Base-by-base conservation (phyloP, 2,329 filamentous ascomycete genomes). In the Ophidiomyces ophidiicola region DNA sequence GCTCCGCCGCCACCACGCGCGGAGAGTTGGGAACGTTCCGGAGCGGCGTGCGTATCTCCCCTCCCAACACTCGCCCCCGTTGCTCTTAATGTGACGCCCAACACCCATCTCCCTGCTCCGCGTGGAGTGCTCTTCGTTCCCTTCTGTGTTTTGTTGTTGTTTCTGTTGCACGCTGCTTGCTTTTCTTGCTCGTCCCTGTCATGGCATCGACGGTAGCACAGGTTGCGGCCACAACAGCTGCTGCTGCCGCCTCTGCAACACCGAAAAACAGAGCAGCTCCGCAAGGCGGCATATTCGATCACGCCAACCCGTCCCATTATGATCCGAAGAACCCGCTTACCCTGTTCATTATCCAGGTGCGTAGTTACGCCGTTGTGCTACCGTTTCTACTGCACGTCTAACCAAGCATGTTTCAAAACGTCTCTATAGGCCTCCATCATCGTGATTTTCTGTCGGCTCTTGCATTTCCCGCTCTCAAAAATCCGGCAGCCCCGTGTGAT, bases 401-500 rank as follows among this genome's bases (percentile, higher is more conserved):
- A 32, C 8, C 29, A 14, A 35, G 2, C 10, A 10, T 7, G 32
- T 18, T 24, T 6, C n/a, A n/a, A n/a, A n/a, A 7, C 21, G 32
- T n/a, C 8, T 19, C 32, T 15, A 31, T 51, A 86, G 74, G 75
- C 76, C 18, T 68, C 67, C 44, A 78, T 87, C 44, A 83, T 86
- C 52, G 78, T 86, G 52, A 71, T 82, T 42, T 75, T 85, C 57
- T 84, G 79, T 52, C 77, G 80, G 21, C 58, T 82, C 31, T 67
- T 87, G 14, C 81, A 88, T 56, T 86, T 73, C 63, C 83, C 82
- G 6, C 71, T 88, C 4, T 79, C 79, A 49, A 79, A 78, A 52
- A 69, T 90, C 35, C 76, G 80, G 41, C 83, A 90, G 54, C 83
- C 83, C 46, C 76, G 80, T 32, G 83, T 90, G 48, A 87, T 90